A percentile compares a stretch with the other conserved stretches of the same genome.
Evolutionary conservation across 352 stramenopile species (phyloP).

Genomic region (Thraustochytrium striatum): DNA sequence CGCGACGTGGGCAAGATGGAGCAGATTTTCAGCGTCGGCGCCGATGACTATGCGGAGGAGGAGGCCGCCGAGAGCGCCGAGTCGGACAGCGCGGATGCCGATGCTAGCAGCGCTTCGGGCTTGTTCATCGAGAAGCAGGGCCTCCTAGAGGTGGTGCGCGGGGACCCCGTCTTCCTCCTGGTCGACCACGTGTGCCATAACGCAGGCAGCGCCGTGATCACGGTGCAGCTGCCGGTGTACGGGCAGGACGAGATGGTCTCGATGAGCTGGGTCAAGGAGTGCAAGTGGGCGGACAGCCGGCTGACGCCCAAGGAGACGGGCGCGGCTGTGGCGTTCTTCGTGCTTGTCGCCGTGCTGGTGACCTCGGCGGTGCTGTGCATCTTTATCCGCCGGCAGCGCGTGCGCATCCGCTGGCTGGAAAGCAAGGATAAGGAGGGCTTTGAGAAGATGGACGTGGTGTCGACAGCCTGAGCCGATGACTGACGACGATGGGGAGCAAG

Average conservation of each 20-base stretch:
- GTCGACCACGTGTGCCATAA: slow-evolving; percentile 41
- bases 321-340: slow-evolving; percentile 28
- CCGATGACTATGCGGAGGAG: background rate
- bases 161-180: slow-evolving; percentile 16
- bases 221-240: slow-evolving; percentile 29
- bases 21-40: slow-evolving; percentile 18
- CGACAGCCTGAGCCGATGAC: too few species aligned
- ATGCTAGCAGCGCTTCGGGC: background rate
- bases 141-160: background rate
- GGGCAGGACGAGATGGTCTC: background rate
- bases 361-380: slow-evolving; percentile 16
- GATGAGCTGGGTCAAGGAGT: slow-evolving; percentile 37
- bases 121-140: background rate
- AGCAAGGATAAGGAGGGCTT: slow-evolving; percentile 34
- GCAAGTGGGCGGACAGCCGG: slow-evolving; percentile 16
- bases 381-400: slow-evolving; percentile 17
- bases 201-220: slow-evolving; percentile 11
- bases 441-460: slow-evolving; percentile 42
- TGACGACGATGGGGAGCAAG: too few species aligned
- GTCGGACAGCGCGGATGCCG: background rate
- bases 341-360: background rate
- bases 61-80: background rate
- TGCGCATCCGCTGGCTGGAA: slow-evolving; percentile 4
- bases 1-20: slow-evolving; percentile 46
- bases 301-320: slow-evolving; percentile 32